Base-by-base conservation (phyloP, 225 moss, liverwort and hornwort genomes). In the Asterella californica region DNA sequence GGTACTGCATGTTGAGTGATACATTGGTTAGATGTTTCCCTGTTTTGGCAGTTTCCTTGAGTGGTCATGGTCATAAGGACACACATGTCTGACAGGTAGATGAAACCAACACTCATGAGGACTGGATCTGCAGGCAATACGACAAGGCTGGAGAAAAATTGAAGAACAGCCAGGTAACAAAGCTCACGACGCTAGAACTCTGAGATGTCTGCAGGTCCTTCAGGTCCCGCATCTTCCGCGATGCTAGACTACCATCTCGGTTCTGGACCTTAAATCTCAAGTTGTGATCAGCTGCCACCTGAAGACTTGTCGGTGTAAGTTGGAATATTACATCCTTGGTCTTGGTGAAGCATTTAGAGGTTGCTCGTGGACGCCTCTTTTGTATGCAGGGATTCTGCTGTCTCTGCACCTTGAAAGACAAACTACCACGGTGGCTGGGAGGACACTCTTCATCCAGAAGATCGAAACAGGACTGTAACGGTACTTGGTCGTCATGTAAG, bases 101-200 rank as follows among this genome's bases (percentile, higher is more conserved):
- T 85, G 75, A 82, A 78, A 78, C 81, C 81, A 85, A 78, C 75
- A 75, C 79, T 79, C 68, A 75, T 81, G 78, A 82, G 47, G 68
- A 79, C 63, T 85, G 85, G 82, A 79, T 81, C 82, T 82, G 85
- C 85, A 85, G 85, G 85, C 79, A 79, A 69, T 85, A 79, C 71
- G 21, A 71, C 76, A 76, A 72, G 0, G 52, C 48, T 63, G 85
- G 82, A 71, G 71, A 79, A 36, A 70, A 70, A 70, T 61, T 76
- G 62, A 54, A 85, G 27, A 79, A 76, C 36, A 85, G 75, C 19
- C 82, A 85, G 79, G 85, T 85, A 36, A 74, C 64, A 27, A 21
- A 29, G 27, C 38, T 45, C 38, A 69, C 17, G 14, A 33, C 34
- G 18, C 67, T 68, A 63, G 9, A 63, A 1, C 4, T 63, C 6